phyloP scores from a whole-genome alignment of 306 rosid genomes.

The Senna siamea region DNA sequence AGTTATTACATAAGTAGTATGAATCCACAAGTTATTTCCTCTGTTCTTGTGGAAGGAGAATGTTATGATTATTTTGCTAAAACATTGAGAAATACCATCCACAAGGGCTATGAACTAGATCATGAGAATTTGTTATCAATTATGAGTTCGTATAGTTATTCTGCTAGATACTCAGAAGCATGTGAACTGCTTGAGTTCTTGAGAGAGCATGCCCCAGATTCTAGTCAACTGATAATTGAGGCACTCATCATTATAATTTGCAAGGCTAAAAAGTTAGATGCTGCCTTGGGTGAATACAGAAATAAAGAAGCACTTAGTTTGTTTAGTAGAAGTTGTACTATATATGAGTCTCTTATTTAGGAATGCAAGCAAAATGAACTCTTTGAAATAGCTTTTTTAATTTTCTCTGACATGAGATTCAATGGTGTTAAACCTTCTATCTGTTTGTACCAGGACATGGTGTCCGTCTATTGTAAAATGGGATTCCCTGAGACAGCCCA shows the following conservation, averaged over 20 bases:
- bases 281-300: conserved; percentile 76
- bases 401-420: conserved; percentile 90
- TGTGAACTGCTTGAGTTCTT: conserved; percentile 84
- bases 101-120: conserved; percentile 70
- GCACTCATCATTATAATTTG: conserved; percentile 78
- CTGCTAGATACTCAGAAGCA: conserved; percentile 81
- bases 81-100: conserved; percentile 74
- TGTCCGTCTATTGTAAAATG: conserved; percentile 62
- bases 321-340: conserved; percentile 57
- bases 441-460: conserved; percentile 66
- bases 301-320: conserved; percentile 58
- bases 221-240: conserved; percentile 70
- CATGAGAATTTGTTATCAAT: conserved; percentile 72
- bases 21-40: conserved; percentile 78
- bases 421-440: conserved; percentile 69
- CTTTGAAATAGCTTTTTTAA: conserved; percentile 72
- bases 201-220: conserved; percentile 61
- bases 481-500: conserved; percentile 93
- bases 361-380: conserved; percentile 75
- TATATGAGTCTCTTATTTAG: conserved; percentile 75
- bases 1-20: too few species aligned
- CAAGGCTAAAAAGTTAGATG: conserved; percentile 72
- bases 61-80: conserved; percentile 80
- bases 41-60: conserved; percentile 78
- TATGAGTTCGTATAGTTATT: conserved; percentile 76